A percentile compares a stretch with the other conserved stretches of the same genome.
phyloP scores from a whole-genome alignment of 495 filamentous ascomycete genomes.

The Penicillium chermesinum region DNA sequence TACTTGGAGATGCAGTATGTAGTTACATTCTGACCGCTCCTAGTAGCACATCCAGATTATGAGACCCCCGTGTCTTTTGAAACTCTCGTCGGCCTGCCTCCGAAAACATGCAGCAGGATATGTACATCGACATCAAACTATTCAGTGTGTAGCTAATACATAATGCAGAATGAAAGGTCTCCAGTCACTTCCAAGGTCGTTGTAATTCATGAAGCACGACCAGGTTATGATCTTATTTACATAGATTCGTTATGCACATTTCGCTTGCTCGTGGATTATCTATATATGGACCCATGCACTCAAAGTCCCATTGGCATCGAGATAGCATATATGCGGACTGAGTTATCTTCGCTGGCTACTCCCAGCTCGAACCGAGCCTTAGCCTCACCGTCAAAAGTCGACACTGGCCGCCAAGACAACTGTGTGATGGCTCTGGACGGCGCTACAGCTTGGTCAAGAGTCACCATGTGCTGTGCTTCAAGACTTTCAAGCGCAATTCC shows the following conservation, averaged over 20 bases:
- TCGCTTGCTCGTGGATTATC: not conserved
- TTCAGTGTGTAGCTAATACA: no score
- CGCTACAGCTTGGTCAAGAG: conserved; percentile 40
- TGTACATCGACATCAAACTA: no score
- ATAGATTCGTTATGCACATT: not conserved
- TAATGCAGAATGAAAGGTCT: no score
- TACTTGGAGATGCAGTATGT: conserved; percentile 53
- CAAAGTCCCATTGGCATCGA: conserved; percentile 26
- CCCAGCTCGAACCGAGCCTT: conserved; percentile 54
- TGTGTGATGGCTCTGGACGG: conserved; percentile 71
- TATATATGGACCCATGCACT: not conserved
- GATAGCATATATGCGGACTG: conserved; percentile 66
- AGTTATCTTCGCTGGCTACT: conserved; percentile 78
- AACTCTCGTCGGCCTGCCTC: no score
- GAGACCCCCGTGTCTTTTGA: no score
- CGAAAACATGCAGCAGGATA: no score
- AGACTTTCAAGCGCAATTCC: conserved; percentile 36
- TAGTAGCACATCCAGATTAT: not conserved
- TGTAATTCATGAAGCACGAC: no score
- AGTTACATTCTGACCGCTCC: not conserved
- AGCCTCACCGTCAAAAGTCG: conserved; percentile 8
- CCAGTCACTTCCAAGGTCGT: no score
- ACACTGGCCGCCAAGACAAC: conserved; percentile 68
- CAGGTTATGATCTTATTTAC: no score
- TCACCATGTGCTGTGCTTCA: conserved; percentile 38